phyloP scores from a whole-genome alignment of 2,329 filamentous ascomycete genomes.

The Ascochyta pisi region DNA sequence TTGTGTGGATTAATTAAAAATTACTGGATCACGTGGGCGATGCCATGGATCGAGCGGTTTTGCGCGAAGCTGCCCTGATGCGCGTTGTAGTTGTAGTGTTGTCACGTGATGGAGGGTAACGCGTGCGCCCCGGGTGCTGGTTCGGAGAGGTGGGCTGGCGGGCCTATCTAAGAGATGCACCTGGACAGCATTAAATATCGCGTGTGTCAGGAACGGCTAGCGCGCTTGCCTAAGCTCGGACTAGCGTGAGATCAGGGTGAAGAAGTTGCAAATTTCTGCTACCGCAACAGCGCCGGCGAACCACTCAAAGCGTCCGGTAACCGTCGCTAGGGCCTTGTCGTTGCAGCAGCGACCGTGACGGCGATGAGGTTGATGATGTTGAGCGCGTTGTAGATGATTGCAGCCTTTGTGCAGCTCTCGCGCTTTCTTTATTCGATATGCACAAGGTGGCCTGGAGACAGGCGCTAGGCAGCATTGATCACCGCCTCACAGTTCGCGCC shows the following conservation, averaged over 20 bases:
- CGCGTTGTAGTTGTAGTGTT: slow-evolving; percentile 4
- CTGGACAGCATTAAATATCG: slow-evolving; percentile 34
- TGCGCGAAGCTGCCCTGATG: slow-evolving; percentile 11
- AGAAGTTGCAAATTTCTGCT: slow-evolving; percentile 38
- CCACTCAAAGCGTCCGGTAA: slow-evolving; percentile 14
- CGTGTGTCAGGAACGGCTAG: slow-evolving; percentile 25
- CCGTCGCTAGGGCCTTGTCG: slow-evolving; percentile 5
- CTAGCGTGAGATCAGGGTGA: slow-evolving; percentile 32
- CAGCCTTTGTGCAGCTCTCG: slow-evolving; percentile 13
- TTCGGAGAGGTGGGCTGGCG: slow-evolving; percentile 41
- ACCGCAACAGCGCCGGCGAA: slow-evolving; percentile 31
- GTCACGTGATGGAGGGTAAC: slow-evolving; percentile 37
- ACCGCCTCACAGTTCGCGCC: slow-evolving; percentile 28
- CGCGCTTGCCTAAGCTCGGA: slow-evolving; percentile 31
- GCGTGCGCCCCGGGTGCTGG: slow-evolving; percentile 37
- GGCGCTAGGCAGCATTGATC: slow-evolving; percentile 29
- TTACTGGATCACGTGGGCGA: slow-evolving; percentile 31
- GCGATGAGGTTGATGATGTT: slow-evolving; percentile 6
- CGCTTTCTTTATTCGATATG: slow-evolving; percentile 24
- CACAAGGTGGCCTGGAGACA: slow-evolving; percentile 27
- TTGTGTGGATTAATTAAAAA: slow-evolving; percentile 32
- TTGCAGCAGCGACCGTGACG: not conserved
- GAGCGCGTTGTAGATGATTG: slow-evolving; percentile 8
- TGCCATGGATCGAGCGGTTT: slow-evolving; percentile 31
- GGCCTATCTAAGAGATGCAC: slow-evolving; percentile 37